A percentile compares a stretch with the other conserved stretches of the same genome.
phyloP scores from a whole-genome alignment of 768 basidiomycete genomes.

The Collybiopsis confluens region DNA sequence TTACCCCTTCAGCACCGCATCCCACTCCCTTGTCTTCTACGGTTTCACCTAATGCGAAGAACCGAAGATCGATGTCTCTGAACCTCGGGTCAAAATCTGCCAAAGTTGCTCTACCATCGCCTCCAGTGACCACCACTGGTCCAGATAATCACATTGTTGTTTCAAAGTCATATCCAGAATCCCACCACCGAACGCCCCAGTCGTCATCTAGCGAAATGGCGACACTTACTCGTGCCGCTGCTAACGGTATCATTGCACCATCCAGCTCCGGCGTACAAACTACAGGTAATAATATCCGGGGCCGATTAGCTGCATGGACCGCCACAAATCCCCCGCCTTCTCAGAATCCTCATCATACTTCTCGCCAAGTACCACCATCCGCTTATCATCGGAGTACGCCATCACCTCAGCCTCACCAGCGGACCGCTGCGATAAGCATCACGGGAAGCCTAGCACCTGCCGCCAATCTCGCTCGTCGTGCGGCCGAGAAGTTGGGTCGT shows the following conservation, averaged over 20 bases:
- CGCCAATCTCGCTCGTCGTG: constrained; percentile 70
- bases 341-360: constrained; percentile 12
- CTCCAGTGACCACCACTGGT: constrained; percentile 23
- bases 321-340: constrained; percentile 19
- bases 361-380: constrained; percentile 15
- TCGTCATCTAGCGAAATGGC: constrained; percentile 30
- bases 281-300: constrained; percentile 40
- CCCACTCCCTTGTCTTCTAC: constrained; percentile 36
- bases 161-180: constrained; percentile 31
- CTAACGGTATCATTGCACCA: constrained; percentile 38
- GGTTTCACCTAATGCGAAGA: constrained; percentile 40
- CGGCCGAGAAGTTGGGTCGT: constrained; percentile 73
- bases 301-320: constrained; percentile 46
- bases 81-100: constrained; percentile 37
- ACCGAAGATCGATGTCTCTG: constrained; percentile 65
- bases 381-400: constrained; percentile 11
- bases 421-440: constrained; percentile 71
- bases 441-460: constrained; percentile 64
- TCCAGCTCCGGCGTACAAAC: constrained; percentile 28
- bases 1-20: constrained; percentile 10
- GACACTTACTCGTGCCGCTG: constrained; percentile 36
- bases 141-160: constrained; percentile 24
- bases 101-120: constrained; percentile 19
- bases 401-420: constrained; percentile 16
- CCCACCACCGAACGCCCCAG: constrained; percentile 17